Percentiles rank a stretch among this genome's conserved stretches.
Conservation (phyloP, 2,329 filamentous ascomycete species). For the Ramichloridium luteum region DNA sequence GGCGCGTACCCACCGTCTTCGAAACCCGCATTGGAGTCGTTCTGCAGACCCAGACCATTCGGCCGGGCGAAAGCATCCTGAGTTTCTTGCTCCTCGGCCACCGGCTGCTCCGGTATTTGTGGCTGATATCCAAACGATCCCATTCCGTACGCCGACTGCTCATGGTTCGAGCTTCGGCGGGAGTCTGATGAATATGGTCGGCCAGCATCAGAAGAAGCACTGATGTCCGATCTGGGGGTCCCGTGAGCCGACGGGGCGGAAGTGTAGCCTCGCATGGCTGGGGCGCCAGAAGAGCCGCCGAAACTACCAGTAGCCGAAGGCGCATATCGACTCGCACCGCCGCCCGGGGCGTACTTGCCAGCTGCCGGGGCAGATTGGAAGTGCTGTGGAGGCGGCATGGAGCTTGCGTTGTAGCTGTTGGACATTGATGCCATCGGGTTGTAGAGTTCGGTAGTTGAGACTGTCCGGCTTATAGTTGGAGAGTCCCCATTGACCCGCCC, state of each 20-base stretch:
- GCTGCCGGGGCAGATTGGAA: constrained; percentile 14
- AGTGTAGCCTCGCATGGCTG: not conserved
- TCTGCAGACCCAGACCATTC: constrained; percentile 1
- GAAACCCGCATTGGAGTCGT: constrained; percentile 4
- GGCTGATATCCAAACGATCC: constrained; percentile 2
- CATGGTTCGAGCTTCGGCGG: not conserved
- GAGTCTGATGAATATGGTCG: constrained; percentile 1
- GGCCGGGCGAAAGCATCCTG: constrained; percentile 7
- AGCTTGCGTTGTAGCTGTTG: constrained; percentile 4
- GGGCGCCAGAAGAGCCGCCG: constrained; percentile 5
- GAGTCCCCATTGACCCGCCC: constrained; percentile 61
- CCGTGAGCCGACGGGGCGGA: not conserved
- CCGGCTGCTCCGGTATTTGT: not conserved
- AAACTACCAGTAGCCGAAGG: constrained; percentile 11
- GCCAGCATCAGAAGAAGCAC: not conserved
- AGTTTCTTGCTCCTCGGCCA: constrained; percentile 2
- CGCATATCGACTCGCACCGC: constrained; percentile 11
- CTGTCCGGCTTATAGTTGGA: constrained; percentile 42
- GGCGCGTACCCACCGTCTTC: constrained; percentile 9
- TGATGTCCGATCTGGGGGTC: constrained; percentile 2
- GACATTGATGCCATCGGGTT: constrained; percentile 34
- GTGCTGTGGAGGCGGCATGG: constrained; percentile 8
- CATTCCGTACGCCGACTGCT: not conserved
- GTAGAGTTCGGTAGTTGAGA: constrained; percentile 61
- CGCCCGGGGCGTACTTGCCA: constrained; percentile 20